A percentile compares a stretch with the other conserved stretches of the same genome.
Evolutionary conservation across 805 yeast genomes (phyloP).

Genomic region (Scheffersomyces ergatensis): DNA sequence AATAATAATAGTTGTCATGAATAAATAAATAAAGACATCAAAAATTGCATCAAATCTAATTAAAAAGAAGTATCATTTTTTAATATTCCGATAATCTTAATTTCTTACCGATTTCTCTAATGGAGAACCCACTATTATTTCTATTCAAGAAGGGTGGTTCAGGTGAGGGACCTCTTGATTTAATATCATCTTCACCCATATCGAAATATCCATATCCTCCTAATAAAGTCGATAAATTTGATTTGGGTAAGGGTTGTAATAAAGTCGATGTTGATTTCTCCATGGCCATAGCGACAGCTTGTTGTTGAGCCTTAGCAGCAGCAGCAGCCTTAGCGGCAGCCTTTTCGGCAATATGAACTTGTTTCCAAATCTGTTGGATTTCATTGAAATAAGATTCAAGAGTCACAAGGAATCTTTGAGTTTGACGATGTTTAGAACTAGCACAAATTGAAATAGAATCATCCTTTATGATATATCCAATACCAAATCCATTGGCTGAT

Average conservation of each 20-base stretch:
- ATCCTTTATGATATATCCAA: constrained; percentile 54
- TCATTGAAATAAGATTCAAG: constrained; percentile 49
- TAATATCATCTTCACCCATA: constrained; percentile 50
- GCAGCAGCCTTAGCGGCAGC: constrained; percentile 2
- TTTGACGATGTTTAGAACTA: constrained; percentile 60
- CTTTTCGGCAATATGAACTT: constrained; percentile 1
- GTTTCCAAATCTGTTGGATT: constrained; percentile 28
- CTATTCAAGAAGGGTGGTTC: constrained; percentile 48
- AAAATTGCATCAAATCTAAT: constrained; percentile 6
- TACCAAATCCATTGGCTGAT: constrained; percentile 56
- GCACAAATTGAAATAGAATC: constrained; percentile 53
- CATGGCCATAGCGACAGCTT: not conserved
- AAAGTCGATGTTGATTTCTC: not conserved
- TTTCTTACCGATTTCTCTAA: constrained; percentile 63
- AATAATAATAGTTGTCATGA: no score
- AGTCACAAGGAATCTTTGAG: constrained; percentile 53
- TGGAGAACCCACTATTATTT: constrained; percentile 36
- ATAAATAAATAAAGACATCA: constrained; percentile 11
- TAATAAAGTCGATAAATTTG: constrained; percentile 33
- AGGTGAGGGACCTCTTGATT: constrained; percentile 58
- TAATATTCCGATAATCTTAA: constrained; percentile 62
- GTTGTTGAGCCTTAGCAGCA: not conserved
- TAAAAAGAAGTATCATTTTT: no score
- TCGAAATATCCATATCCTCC: constrained; percentile 65
- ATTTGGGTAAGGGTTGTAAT: constrained; percentile 18